Evolutionary conservation across 768 basidiomycete genomes (phyloP), one percentile per base, ranked within the genome.

Genomic region (Pleurotus ostreatus): DNA sequence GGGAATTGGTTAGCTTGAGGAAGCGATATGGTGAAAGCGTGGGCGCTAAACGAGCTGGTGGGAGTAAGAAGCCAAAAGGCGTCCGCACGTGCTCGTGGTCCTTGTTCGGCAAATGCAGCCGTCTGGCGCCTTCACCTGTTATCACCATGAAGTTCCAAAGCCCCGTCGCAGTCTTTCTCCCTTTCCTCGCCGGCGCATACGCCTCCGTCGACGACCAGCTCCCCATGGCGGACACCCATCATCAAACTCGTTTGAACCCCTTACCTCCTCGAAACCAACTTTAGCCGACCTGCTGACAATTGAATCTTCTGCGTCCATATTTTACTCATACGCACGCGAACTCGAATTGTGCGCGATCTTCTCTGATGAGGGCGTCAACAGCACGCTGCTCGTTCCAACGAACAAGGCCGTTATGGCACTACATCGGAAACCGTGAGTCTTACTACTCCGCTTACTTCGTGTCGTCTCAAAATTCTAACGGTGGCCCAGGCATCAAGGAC

Each of bases 401-500:
- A 94, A 96, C 70, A 89, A 87, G 68, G 93, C 92, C 7, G 83
- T 94, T 13, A 91, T 93, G 82, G 85, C 85, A 4, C 72, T 94
- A 53, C 68, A 84, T 2, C 73, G 84, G 63, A 94, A 94, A 70
- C 93, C 93, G 90, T 94, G 70, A 71, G 89, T 76, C 8, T 30
- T 16, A 3, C 11, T 13, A 26, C 25, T 26, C 25, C 25, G 25
- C 25, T 26, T 26, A 26, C 25, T 26, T 26, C 25, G 25, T 26
- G 25, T 26, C 25, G 25, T 26, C 25, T 26, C 25, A 26, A 26
- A 26, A 26, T 26, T 26, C 25, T 26, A 26, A 26, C 25, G 2
- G 22, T 38, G 18, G 18, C 55, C 51, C 58, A 91, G 89, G 58
- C 88, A 91, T 60, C 77, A 88, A 71, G 82, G 79, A 4, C 74